Base-by-base conservation (phyloP, 176 grass and related monocot species). In the Avena eriantha region DNA sequence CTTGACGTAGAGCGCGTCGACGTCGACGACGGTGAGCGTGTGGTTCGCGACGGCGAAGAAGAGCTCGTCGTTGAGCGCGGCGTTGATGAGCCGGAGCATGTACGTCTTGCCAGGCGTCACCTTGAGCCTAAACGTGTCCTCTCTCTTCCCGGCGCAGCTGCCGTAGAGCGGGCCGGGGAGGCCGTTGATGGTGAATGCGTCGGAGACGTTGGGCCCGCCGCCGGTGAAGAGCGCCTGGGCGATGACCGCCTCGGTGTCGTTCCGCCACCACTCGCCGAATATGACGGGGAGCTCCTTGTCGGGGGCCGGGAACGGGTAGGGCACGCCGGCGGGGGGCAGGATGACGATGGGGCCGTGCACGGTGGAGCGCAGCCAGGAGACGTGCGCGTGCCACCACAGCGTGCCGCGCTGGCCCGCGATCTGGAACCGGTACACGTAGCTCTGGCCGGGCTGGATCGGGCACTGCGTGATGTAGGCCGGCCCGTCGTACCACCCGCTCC, bases 381-480 rank as follows among this genome's bases (percentile, higher is more conserved):
- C 92, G 87, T 97, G 95, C 8, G 90, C 95, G 68, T 97, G 95
- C 92, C 92, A 97, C 87, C 92, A 94, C 74, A 97, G 92, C 82
- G 95, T 97, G 85, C 95, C 95, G 15, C 93, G 90, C 83, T 98
- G 95, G 1, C 89, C 89, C 3, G 81, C 8, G 35, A 92, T 59
- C 5, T 46, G 79, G 87, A 90, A 98, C 10, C 86, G 50, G 83
- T 95, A 98, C 0, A 92, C 87, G 59, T 87, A 95, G 89, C 93
- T 93, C 19, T 53, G 59, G 0, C 95, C 95, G 0, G 89, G 87
- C 69, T 66, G 89, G 78, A 98, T 93, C 0, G 95, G 95, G 53
- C 95, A 98, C 81, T 98, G 95, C 68, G 95, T 98, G 69, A 98
- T 68, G 83, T 93, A 95, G 0, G 93, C 80, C 13, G 95, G 95